Evolutionary conservation across 306 rosid species (phyloP).

Genomic region (Lathyrus aphaca): DNA sequence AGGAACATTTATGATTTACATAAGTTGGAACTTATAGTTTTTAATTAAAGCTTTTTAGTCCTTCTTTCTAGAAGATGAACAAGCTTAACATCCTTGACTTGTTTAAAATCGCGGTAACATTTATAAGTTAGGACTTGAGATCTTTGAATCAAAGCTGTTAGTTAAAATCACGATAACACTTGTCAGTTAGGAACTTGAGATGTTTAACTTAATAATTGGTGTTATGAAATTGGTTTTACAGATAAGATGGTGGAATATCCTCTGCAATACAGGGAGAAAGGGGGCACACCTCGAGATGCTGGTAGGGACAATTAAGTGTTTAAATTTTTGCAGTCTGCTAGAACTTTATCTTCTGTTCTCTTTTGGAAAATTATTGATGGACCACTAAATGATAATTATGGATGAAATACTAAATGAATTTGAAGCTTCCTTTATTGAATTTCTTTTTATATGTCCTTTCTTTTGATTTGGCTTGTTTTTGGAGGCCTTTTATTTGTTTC

Average conservation of each 20-base stretch:
- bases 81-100: constrained; percentile 16
- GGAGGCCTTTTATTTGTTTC: constrained; percentile 10
- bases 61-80: constrained; percentile 23
- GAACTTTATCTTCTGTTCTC: constrained; percentile 20
- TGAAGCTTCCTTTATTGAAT: constrained; percentile 18
- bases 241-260: constrained; percentile 73
- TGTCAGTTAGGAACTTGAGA: constrained; percentile 5
- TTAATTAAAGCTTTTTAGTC: constrained; percentile 4
- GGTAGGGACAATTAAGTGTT: constrained; percentile 51
- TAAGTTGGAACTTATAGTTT: not conserved
- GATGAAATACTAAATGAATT: constrained; percentile 10
- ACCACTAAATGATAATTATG: not conserved
- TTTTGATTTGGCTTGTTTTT: constrained; percentile 19
- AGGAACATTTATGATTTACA: constrained; percentile 27
- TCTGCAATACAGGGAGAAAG: constrained; percentile 71
- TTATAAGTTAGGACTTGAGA: constrained; percentile 9
- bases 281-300: constrained; percentile 60
- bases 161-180: constrained; percentile 21
- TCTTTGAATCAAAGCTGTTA: constrained; percentile 11
- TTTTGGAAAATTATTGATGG: not conserved
- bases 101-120: constrained; percentile 23
- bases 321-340: constrained; percentile 29
- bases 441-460: constrained; percentile 24
- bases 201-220: constrained; percentile 37
- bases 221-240: constrained; percentile 46